These are phyloP conservation scores for Skeletonema menzelii DNA, from an alignment of 108 stramenopile genomes.

Conservation along the genomic window DNA sequence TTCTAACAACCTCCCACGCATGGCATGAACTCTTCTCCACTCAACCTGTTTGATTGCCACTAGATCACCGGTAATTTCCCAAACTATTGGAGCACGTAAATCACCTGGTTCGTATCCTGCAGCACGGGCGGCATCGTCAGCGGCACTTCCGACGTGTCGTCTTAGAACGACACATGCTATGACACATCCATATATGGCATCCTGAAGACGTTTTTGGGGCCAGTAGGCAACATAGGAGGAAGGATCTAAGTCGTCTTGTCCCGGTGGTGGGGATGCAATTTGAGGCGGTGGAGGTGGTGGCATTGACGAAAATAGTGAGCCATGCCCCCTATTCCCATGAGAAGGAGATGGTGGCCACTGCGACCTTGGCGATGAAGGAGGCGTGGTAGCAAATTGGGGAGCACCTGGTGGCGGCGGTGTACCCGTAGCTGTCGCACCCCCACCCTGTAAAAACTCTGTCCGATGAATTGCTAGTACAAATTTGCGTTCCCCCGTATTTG, in stretches of 20 bases:
- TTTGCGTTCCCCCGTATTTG: conserved; percentile 59
- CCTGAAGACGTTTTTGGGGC: conserved; percentile 78
- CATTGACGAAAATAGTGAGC: conserved; percentile 8
- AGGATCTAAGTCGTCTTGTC: conserved; percentile 5
- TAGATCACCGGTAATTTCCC: conserved; percentile 72
- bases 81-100: conserved; percentile 76
- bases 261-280: conserved; percentile 10
- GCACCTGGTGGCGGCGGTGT: background rate
- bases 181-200: conserved; percentile 86
- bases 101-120: conserved; percentile 79
- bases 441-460: conserved; percentile 44
- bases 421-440: background rate
- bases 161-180: conserved; percentile 75
- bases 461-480: conserved; percentile 77
- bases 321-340: background rate
- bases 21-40: conserved; percentile 80
- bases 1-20: conserved; percentile 80
- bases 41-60: conserved; percentile 93
- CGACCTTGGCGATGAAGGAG: conserved; percentile 1
- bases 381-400: conserved; percentile 3
- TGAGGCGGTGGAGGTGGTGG: conserved; percentile 35
- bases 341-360: conserved; percentile 12
- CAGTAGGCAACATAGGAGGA: conserved; percentile 66
- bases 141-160: conserved; percentile 71
- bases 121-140: conserved; percentile 80